Evolutionary conservation across 805 yeast genomes (phyloP).

Genomic region (Ogataea paradorogensis): DNA sequence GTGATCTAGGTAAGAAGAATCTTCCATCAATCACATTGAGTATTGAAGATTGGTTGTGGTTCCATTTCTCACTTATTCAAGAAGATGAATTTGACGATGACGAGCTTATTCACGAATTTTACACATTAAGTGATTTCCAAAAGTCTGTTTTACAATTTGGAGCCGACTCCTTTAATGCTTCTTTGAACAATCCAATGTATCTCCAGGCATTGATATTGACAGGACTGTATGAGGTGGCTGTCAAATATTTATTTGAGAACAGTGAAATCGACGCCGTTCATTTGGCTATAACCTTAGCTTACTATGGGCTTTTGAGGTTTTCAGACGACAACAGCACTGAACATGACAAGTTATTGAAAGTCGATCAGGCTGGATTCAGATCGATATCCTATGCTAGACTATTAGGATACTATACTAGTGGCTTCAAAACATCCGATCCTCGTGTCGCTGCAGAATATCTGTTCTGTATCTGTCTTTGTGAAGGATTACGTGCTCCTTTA

Average conservation of each 20-base stretch:
- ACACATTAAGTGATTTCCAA: slow-evolving; percentile 73
- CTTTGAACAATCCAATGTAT: slow-evolving; percentile 66
- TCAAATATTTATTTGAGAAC: slow-evolving; percentile 55
- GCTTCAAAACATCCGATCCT: slow-evolving; percentile 83
- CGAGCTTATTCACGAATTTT: slow-evolving; percentile 62
- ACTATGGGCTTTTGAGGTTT: slow-evolving; percentile 64
- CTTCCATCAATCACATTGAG: slow-evolving; percentile 69
- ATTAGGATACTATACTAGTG: slow-evolving; percentile 75
- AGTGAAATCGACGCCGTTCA: slow-evolving; percentile 88
- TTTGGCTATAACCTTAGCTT: slow-evolving; percentile 75
- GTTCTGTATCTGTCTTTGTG: slow-evolving; percentile 60
- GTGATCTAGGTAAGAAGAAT: slow-evolving; percentile 65
- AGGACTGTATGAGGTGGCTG: slow-evolving; percentile 81
- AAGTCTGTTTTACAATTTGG: slow-evolving; percentile 70
- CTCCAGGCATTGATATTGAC: slow-evolving; percentile 68
- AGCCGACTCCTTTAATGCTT: slow-evolving; percentile 61
- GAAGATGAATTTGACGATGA: slow-evolving; percentile 41
- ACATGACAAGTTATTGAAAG: slow-evolving; percentile 29
- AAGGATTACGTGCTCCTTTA: slow-evolving; percentile 26
- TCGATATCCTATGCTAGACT: slow-evolving; percentile 54
- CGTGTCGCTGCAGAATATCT: slow-evolving; percentile 89
- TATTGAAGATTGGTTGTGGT: slow-evolving; percentile 97
- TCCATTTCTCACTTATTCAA: slow-evolving; percentile 73
- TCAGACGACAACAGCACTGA: slow-evolving; percentile 13
- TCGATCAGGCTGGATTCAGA: slow-evolving; percentile 30